Evolutionary conservation across 1,139 yeast species (phyloP), one percentile per base, ranked within the genome.

Genomic region (Martiniozyma asiatica): DNA sequence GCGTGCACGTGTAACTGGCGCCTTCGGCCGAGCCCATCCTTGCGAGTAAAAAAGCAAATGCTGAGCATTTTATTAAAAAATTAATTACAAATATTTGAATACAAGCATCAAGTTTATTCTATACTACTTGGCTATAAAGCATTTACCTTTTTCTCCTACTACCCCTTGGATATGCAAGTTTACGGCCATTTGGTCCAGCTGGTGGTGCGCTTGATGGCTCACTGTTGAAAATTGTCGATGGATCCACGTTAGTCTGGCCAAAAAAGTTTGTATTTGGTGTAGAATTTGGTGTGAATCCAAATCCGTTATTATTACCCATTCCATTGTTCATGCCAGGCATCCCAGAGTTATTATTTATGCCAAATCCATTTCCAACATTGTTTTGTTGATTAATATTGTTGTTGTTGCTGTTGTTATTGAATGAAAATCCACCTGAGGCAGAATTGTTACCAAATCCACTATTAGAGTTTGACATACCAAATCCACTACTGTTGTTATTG

Each of bases 281-380:
- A n/a, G n/a, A n/a, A n/a, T n/a, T n/a, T n/a, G n/a, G n/a, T n/a
- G n/a, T n/a, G n/a, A n/a, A n/a, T n/a, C n/a, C n/a, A n/a, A n/a
- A n/a, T n/a, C n/a, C n/a, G n/a, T 14, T 37, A 17, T 6, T 17
- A 17, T 8, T 8, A 17, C 18, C 18, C 6, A 17, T 6, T 11
- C 51, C 53, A 4, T 49, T 37, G 34, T 48, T 44, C 36, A 48
- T 43, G 31, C 38, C 44, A 12, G 53, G 53, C 4, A 51, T 44
- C 3, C 47, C 40, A 3, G 50, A 13, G 20, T 18, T 23, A 17
- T 14, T 14, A 20, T 13, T 19, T 11, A 12, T 26, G n/a, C 19
- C 19, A n/a, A 10, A 27, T 22, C 11, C 22, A 7, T 11, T 27
- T 4, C 35, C 33, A 23, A n/a, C n/a, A n/a, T n/a, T n/a, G n/a